Evolutionary conservation across 768 basidiomycete species (phyloP).

Genomic region (Leccinum disarticulatum): DNA sequence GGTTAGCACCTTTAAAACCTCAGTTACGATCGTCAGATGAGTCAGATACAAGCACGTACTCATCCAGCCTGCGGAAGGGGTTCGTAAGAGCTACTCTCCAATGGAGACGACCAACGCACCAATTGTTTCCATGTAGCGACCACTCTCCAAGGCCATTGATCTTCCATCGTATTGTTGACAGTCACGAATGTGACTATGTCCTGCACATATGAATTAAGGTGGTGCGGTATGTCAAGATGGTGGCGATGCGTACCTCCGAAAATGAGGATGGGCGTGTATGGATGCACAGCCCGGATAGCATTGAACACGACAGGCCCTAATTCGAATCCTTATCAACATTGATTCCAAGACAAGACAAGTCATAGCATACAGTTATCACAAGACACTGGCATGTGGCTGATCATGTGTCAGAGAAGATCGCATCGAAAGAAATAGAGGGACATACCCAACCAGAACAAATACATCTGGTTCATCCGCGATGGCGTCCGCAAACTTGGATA

Average conservation of each 20-base stretch:
- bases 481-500: conserved; percentile 65
- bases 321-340: not conserved
- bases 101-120: conserved; percentile 41
- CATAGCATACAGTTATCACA: conserved; percentile 59
- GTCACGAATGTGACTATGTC: conserved; percentile 47
- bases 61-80: conserved; percentile 49
- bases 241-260: conserved; percentile 56
- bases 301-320: conserved; percentile 72
- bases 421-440: conserved; percentile 1
- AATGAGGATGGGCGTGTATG: conserved; percentile 72
- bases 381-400: conserved; percentile 83
- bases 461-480: conserved; percentile 81
- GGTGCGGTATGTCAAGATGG: not conserved
- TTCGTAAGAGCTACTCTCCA: not conserved
- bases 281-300: conserved; percentile 71
- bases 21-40: not conserved
- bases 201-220: conserved; percentile 26
- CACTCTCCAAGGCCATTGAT: conserved; percentile 61
- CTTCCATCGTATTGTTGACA: conserved; percentile 27
- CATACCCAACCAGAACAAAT: conserved; percentile 69
- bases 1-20: conserved; percentile 43
- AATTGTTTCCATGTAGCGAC: conserved; percentile 91
- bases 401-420: not conserved
- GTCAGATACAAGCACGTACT: conserved; percentile 39
- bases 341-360: not conserved